These are phyloP conservation scores for Cyphellophora europaea DNA, from an alignment of 2,329 filamentous ascomycete species.

Conservation along the genomic window DNA sequence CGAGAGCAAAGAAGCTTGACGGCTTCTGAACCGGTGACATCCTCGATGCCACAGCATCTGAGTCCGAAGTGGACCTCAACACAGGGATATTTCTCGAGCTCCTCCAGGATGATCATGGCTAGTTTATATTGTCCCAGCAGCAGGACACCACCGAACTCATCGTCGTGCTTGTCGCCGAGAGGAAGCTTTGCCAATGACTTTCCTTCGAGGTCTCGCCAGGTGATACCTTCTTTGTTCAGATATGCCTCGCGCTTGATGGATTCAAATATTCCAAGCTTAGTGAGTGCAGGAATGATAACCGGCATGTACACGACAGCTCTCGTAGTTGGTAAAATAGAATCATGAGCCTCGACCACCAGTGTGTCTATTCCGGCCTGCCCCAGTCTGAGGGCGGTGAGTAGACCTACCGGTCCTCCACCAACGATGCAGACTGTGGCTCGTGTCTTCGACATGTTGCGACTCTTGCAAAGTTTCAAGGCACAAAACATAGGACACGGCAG, in stretches of 20 bases:
- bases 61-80: slow-evolving; percentile 8
- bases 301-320: slow-evolving; percentile 35
- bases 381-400: slow-evolving; percentile 31
- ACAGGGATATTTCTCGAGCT: slow-evolving; percentile 5
- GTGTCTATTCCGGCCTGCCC: slow-evolving; percentile 24
- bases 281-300: slow-evolving; percentile 29
- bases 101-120: slow-evolving; percentile 5
- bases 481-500: too few species aligned
- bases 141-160: slow-evolving; percentile 7
- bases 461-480: too few species aligned
- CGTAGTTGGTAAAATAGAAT: slow-evolving; percentile 23
- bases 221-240: slow-evolving; percentile 5
- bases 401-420: slow-evolving; percentile 32
- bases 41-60: slow-evolving; percentile 4
- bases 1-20: slow-evolving; percentile 1
- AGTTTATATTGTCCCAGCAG: slow-evolving; percentile 7
- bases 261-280: slow-evolving; percentile 4
- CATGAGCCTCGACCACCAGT: slow-evolving; percentile 23
- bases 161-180: slow-evolving; percentile 1
- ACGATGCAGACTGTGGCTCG: slow-evolving; percentile 15
- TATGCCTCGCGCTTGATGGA: slow-evolving; percentile 2
- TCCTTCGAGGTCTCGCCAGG: slow-evolving; percentile 9
- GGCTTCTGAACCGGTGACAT: background rate
- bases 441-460: too few species aligned
- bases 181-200: slow-evolving; percentile 7